These are phyloP conservation scores for Hibiscus trionum DNA, from an alignment of 345 rosid genomes.

Conservation along the genomic window DNA sequence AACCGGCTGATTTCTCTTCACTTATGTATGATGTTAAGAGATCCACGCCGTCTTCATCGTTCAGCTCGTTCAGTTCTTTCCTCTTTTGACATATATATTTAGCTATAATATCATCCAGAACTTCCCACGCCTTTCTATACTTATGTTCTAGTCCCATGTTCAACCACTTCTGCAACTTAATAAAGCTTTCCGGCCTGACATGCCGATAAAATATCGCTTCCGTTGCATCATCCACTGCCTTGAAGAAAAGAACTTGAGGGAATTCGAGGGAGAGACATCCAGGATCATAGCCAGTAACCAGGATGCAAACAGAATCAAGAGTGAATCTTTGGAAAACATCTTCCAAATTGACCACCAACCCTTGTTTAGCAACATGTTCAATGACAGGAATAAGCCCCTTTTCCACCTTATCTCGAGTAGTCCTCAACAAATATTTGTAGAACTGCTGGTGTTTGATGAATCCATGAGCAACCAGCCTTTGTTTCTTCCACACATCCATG, in stretches of 20 bases:
- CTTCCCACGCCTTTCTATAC: conserved; percentile 24
- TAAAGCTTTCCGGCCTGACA: conserved; percentile 26
- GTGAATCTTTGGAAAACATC: conserved; percentile 40
- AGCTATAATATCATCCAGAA: conserved; percentile 19
- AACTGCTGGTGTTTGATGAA: conserved; percentile 26
- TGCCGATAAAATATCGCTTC: conserved; percentile 44
- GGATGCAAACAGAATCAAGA: conserved; percentile 29
- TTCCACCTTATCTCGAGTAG: conserved; percentile 29
- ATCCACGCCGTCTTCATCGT: conserved; percentile 15
- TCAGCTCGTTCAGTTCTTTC: neutral
- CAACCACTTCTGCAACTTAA: conserved; percentile 40
- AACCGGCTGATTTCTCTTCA: conserved; percentile 7
- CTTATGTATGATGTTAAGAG: conserved; percentile 24
- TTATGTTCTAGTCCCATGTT: conserved; percentile 38
- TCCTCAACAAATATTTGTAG: conserved; percentile 21
- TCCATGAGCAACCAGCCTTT: conserved; percentile 29
- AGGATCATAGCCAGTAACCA: conserved; percentile 42
- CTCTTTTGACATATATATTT: conserved; percentile 22
- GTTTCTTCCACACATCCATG: conserved; percentile 36
- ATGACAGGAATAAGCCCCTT: conserved; percentile 40
- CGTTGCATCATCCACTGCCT: conserved; percentile 32
- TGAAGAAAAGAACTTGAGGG: conserved; percentile 16
- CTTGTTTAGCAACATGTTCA: conserved; percentile 26
- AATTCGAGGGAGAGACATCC: conserved; percentile 26
- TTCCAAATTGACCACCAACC: conserved; percentile 32